Evolutionary conservation across 2,329 filamentous ascomycete species (phyloP).

Genomic region (Pyrenophora teres): DNA sequence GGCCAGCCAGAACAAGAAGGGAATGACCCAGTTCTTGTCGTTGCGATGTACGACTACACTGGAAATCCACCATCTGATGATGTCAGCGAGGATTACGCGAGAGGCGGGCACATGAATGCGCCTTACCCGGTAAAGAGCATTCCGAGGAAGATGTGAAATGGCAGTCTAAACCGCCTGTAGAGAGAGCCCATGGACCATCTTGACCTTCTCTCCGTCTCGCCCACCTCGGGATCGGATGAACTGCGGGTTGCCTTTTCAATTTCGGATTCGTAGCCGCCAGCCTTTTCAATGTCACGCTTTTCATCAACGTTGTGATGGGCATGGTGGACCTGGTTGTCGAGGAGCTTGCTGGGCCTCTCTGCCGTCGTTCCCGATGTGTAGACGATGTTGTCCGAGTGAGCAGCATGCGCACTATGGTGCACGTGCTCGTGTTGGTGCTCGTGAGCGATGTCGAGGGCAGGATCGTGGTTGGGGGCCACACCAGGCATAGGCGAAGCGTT

Average conservation of each 20-base stretch:
- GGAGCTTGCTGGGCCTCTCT: slow-evolving; percentile 38
- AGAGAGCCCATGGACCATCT: slow-evolving; percentile 23
- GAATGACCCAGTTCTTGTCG: slow-evolving; percentile 79
- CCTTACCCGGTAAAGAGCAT: slow-evolving; percentile 59
- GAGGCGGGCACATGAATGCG: slow-evolving; percentile 6
- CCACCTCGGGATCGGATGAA: slow-evolving; percentile 26
- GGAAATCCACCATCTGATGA: slow-evolving; percentile 72
- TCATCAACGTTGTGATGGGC: slow-evolving; percentile 36
- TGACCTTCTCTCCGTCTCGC: slow-evolving; percentile 24
- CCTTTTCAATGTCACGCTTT: slow-evolving; percentile 41
- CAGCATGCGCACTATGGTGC: slow-evolving; percentile 43
- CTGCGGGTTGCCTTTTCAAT: slow-evolving; percentile 48
- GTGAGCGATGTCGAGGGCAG: slow-evolving; percentile 43
- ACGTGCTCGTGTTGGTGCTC: slow-evolving; percentile 49
- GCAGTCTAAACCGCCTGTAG: slow-evolving; percentile 50
- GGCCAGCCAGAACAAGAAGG: slow-evolving; percentile 79
- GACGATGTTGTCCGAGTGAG: slow-evolving; percentile 36
- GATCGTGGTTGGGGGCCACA: slow-evolving; percentile 42
- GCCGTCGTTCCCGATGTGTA: slow-evolving; percentile 46
- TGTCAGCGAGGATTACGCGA: slow-evolving; percentile 25
- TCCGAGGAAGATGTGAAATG: slow-evolving; percentile 50
- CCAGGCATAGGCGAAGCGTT: slow-evolving; percentile 43
- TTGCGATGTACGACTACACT: slow-evolving; percentile 72
- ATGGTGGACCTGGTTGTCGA: slow-evolving; percentile 50
- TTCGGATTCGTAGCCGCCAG: slow-evolving; percentile 43